A percentile compares a stretch with the other conserved stretches of the same genome.
Evolutionary conservation across 768 basidiomycete genomes (phyloP).

Genomic region (Daedaleopsis sinensis): DNA sequence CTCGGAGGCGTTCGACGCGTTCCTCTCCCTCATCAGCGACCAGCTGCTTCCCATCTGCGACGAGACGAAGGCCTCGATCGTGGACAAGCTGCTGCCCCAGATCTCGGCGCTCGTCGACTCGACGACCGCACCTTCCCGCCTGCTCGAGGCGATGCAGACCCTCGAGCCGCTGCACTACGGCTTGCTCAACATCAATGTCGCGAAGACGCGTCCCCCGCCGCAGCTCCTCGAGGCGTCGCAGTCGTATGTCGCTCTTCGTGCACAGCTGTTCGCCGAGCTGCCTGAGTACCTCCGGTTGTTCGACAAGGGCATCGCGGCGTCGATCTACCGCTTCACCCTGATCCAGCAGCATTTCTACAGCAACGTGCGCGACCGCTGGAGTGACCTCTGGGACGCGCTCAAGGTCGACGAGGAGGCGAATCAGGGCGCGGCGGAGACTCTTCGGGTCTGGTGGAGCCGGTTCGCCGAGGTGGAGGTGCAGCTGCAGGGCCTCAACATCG

Average conservation of each 20-base stretch:
- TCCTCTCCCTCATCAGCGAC: slow-evolving; percentile 19
- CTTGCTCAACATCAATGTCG: slow-evolving; percentile 65
- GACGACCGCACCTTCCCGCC: slow-evolving; percentile 62
- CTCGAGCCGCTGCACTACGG: slow-evolving; percentile 74
- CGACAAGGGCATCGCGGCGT: slow-evolving; percentile 58
- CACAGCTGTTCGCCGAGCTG: slow-evolving; percentile 70
- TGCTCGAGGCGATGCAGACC: slow-evolving; percentile 70
- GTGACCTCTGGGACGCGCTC: slow-evolving; percentile 76
- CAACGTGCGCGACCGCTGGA: slow-evolving; percentile 67
- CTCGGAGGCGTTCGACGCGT: slow-evolving; percentile 70
- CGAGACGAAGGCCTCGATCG: slow-evolving; percentile 42
- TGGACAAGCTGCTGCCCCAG: slow-evolving; percentile 55
- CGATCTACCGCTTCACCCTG: slow-evolving; percentile 53
- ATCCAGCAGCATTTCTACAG: slow-evolving; percentile 65
- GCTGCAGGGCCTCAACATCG: slow-evolving; percentile 41
- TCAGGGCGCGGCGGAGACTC: slow-evolving; percentile 67
- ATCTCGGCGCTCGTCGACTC: slow-evolving; percentile 61
- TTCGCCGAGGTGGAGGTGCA: slow-evolving; percentile 68
- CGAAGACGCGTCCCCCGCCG: slow-evolving; percentile 67
- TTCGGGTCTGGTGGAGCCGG: slow-evolving; percentile 68
- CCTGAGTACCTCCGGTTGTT: slow-evolving; percentile 63
- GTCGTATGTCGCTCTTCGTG: slow-evolving; percentile 77
- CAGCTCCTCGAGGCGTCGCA: slow-evolving; percentile 72
- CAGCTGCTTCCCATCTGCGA: slow-evolving; percentile 46
- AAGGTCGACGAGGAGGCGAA: slow-evolving; percentile 45